Percentiles rank a stretch among this genome's conserved stretches.
Evolutionary conservation across 2,329 filamentous ascomycete genomes (phyloP).

Genomic region (Rhinocladiella mackenziei): DNA sequence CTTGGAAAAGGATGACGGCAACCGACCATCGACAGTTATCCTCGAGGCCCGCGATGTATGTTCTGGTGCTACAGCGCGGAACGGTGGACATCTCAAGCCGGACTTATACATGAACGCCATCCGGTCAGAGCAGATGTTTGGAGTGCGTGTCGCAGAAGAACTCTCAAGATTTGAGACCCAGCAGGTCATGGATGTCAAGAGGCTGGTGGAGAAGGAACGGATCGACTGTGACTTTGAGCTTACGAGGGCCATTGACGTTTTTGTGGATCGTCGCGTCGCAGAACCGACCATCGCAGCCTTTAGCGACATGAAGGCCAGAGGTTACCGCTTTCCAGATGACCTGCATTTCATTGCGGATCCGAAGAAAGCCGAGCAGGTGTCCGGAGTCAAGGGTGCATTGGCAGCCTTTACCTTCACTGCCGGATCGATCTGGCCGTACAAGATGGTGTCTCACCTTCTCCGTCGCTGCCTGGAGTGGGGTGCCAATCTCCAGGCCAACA

Average conservation of each 20-base stretch:
- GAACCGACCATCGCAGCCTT: slow-evolving; percentile 33
- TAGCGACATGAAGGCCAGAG: slow-evolving; percentile 31
- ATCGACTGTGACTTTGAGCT: slow-evolving; percentile 45
- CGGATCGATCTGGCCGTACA: slow-evolving; percentile 60
- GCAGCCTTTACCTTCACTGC: slow-evolving; percentile 36
- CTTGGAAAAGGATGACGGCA: slow-evolving; percentile 27
- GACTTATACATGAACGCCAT: slow-evolving; percentile 40
- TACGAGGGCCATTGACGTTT: slow-evolving; percentile 40
- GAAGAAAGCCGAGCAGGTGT: slow-evolving; percentile 26
- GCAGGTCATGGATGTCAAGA: slow-evolving; percentile 40
- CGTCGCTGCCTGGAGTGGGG: slow-evolving; percentile 53
- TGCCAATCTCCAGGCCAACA: slow-evolving; percentile 53
- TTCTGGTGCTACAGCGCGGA: slow-evolving; percentile 45
- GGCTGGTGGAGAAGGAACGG: slow-evolving; percentile 38
- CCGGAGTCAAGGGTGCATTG: slow-evolving; percentile 38
- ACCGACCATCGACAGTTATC: slow-evolving; percentile 36
- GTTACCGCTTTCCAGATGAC: slow-evolving; percentile 31
- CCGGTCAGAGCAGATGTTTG: slow-evolving; percentile 33
- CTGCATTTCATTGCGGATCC: slow-evolving; percentile 29
- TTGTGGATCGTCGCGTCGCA: slow-evolving; percentile 33
- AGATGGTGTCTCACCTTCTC: slow-evolving; percentile 69
- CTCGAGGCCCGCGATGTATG: slow-evolving; percentile 41
- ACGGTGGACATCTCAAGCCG: slow-evolving; percentile 46
- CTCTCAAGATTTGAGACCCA: slow-evolving; percentile 40
- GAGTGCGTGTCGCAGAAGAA: slow-evolving; percentile 38